Percentiles rank a stretch among this genome's conserved stretches.
Conservation (phyloP, 2,329 filamentous ascomycete genomes). For the Fusarium hainanense region DNA sequence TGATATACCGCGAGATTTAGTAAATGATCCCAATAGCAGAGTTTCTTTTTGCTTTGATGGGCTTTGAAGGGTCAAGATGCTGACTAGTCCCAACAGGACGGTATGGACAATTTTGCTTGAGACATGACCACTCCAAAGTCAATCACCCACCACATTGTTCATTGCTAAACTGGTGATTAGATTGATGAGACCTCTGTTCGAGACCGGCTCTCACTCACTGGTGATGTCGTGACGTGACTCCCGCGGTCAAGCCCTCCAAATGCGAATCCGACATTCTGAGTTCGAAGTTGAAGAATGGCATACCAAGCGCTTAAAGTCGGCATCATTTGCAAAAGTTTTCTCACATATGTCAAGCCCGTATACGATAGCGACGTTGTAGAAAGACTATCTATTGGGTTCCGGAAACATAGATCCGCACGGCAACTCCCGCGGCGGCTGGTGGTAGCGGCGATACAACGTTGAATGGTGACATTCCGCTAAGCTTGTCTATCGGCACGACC, state of each 20-base stretch:
- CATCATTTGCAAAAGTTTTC: no score
- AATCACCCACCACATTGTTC: accelerated
- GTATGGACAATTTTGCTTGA: neutral
- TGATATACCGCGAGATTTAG: neutral
- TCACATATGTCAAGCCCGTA: neutral
- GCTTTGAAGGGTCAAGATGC: neutral
- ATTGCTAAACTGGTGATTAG: neutral
- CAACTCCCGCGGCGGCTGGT: neutral
- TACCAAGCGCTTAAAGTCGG: neutral
- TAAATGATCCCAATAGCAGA: neutral
- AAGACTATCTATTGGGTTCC: neutral
- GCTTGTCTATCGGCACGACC: neutral
- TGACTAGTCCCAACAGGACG: neutral
- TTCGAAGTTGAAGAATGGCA: neutral
- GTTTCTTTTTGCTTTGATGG: neutral
- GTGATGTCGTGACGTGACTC: neutral
- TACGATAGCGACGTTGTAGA: neutral
- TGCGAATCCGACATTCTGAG: neutral
- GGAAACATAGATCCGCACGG: neutral
- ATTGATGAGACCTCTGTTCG: neutral
- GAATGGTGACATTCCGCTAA: neutral
- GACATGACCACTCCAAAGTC: neutral
- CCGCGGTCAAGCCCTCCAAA: neutral
- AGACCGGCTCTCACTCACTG: neutral
- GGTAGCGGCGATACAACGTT: neutral